Evolutionary conservation across 345 rosid species (phyloP).

Genomic region (Eucalyptus grandis): DNA sequence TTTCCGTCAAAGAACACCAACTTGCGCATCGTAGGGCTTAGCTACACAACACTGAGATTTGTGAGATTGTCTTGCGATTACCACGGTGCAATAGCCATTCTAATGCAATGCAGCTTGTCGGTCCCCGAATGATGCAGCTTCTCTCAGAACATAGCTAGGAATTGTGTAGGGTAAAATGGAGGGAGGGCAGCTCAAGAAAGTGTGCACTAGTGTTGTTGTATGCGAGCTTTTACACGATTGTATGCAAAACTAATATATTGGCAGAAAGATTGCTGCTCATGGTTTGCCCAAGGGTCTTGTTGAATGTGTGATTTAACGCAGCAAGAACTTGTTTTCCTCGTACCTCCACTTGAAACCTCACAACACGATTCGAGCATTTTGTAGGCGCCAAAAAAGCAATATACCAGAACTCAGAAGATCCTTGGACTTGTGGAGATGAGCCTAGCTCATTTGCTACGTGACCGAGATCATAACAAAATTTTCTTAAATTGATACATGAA

Average conservation of each 20-base stretch:
- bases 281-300: background rate
- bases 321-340: background rate
- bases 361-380: background rate
- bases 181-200: background rate
- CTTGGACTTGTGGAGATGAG: background rate
- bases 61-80: background rate
- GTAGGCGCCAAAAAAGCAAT: background rate
- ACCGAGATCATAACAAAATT: background rate
- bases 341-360: background rate
- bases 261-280: background rate
- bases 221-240: background rate
- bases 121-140: background rate
- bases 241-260: background rate
- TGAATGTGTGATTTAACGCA: background rate
- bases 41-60: background rate
- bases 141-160: background rate
- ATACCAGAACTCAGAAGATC: background rate
- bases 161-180: background rate
- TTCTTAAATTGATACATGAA: background rate
- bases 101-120: background rate
- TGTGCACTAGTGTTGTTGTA: background rate
- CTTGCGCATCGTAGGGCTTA: conserved; percentile 14
- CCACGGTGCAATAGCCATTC: background rate
- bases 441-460: background rate
- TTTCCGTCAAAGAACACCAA: conserved; percentile 56